Percentiles rank a stretch among this genome's conserved stretches.
These are phyloP conservation scores for Ceriops tagal DNA, from an alignment of 345 rosid genomes.

Conservation along the genomic window DNA sequence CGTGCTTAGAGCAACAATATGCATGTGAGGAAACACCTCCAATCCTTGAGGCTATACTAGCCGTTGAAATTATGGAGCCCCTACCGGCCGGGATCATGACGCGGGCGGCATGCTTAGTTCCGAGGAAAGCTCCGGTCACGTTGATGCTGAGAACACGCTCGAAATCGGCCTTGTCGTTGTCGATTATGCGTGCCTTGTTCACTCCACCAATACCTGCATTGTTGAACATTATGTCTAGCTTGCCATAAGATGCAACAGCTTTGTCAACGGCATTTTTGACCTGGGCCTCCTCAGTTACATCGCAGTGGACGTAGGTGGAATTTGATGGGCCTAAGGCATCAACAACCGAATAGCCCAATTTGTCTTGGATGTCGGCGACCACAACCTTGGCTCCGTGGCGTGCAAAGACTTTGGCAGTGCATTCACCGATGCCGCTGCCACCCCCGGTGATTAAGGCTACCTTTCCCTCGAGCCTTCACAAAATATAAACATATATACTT, in stretches of 20 bases:
- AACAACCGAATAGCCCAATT: slow-evolving; percentile 2
- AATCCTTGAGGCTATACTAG: slow-evolving; percentile 16
- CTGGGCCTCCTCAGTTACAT: slow-evolving; percentile 15
- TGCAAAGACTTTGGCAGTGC: slow-evolving; percentile 20
- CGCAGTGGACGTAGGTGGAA: slow-evolving; percentile 16
- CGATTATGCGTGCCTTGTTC: slow-evolving; percentile 19
- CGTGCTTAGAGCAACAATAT: slow-evolving; percentile 48
- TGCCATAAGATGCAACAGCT: slow-evolving; percentile 11
- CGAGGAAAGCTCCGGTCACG: slow-evolving; percentile 27
- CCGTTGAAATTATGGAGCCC: slow-evolving; percentile 15
- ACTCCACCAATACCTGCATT: slow-evolving; percentile 24
- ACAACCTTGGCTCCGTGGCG: slow-evolving; percentile 18
- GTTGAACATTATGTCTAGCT: slow-evolving; percentile 33
- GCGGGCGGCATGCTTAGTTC: slow-evolving; percentile 38
- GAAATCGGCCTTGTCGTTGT: slow-evolving; percentile 22
- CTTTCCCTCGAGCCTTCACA: slow-evolving; percentile 21
- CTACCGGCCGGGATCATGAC: slow-evolving; percentile 28
- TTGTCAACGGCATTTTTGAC: slow-evolving; percentile 10
- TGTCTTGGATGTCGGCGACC: slow-evolving; percentile 19
- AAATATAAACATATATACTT: neutral
- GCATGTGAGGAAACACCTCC: slow-evolving; percentile 34
- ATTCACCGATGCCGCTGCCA: slow-evolving; percentile 26
- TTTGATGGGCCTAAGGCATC: neutral
- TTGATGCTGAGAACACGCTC: slow-evolving; percentile 23
- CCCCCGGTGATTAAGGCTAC: slow-evolving; percentile 31